phyloP scores from a whole-genome alignment of 2,329 filamentous ascomycete species.

The Diaporthe citri region DNA sequence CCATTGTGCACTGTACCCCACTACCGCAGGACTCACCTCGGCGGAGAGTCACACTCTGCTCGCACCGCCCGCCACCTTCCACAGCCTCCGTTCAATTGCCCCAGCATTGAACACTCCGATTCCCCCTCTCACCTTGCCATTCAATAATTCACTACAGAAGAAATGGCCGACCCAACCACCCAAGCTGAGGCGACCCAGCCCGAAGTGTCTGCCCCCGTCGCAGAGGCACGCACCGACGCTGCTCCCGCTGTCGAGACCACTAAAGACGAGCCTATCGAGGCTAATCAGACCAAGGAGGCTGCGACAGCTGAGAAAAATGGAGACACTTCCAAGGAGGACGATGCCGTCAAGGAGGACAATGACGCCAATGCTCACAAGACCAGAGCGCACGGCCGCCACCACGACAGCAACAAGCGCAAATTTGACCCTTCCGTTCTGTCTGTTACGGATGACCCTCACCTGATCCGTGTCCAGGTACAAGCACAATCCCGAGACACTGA shows the following conservation, averaged over 20 bases:
- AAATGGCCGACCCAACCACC: conserved; percentile 43
- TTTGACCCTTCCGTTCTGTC: conserved; percentile 76
- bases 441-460: conserved; percentile 80
- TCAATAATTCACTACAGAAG: conserved; percentile 17
- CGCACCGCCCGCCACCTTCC: not conserved
- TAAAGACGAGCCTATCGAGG: conserved; percentile 43
- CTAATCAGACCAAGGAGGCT: conserved; percentile 44
- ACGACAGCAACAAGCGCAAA: conserved; percentile 71
- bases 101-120: not conserved
- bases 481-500: not conserved
- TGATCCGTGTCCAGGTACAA: conserved; percentile 85
- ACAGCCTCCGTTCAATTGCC: not conserved
- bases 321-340: conserved; percentile 43
- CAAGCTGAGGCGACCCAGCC: conserved; percentile 44
- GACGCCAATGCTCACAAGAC: conserved; percentile 57
- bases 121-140: not conserved
- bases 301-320: conserved; percentile 45
- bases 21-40: conserved; percentile 14
- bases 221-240: conserved; percentile 50
- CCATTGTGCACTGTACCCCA: conserved; percentile 3
- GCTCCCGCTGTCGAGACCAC: conserved; percentile 45
- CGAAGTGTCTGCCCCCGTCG: conserved; percentile 35
- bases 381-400: conserved; percentile 54
- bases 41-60: conserved; percentile 11
- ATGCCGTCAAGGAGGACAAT: conserved; percentile 43